Conservation (phyloP, 2,329 filamentous ascomycete species). For the Sclerotinia trifoliorum region DNA sequence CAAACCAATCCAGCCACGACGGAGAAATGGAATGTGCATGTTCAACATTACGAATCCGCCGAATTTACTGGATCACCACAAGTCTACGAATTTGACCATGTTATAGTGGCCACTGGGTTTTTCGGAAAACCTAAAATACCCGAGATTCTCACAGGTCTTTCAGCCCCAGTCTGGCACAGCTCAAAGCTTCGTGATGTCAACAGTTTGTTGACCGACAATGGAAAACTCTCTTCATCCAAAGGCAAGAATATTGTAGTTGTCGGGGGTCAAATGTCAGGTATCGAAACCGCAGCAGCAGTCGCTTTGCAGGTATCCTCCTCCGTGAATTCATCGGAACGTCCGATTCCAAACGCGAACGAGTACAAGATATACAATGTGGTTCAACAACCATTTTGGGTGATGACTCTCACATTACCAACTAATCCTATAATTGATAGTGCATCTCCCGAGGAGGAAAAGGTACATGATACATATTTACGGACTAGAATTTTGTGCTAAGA, state of each 20-base stretch:
- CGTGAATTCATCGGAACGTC: constrained; percentile 50
- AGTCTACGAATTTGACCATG: constrained; percentile 58
- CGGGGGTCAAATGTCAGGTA: constrained; percentile 79
- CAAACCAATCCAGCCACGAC: neutral
- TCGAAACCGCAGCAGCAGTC: constrained; percentile 72
- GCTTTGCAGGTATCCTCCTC: constrained; percentile 69
- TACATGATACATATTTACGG: constrained; percentile 3
- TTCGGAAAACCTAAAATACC: constrained; percentile 64
- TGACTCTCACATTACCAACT: constrained; percentile 53
- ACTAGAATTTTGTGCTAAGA: constrained; percentile 30
- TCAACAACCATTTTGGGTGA: constrained; percentile 68
- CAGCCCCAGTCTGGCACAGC: constrained; percentile 62
- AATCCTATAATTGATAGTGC: constrained; percentile 30
- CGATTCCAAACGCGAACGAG: constrained; percentile 47
- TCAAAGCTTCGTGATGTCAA: constrained; percentile 60
- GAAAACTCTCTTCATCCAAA: constrained; percentile 33
- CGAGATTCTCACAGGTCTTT: constrained; percentile 41
- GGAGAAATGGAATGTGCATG: constrained; percentile 31
- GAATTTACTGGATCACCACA: neutral
- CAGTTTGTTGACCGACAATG: constrained; percentile 45
- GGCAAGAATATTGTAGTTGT: constrained; percentile 68
- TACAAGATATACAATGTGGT: constrained; percentile 67
- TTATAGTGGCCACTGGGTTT: constrained; percentile 74
- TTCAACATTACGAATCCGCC: constrained; percentile 11
- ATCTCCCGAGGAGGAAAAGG: constrained; percentile 32